Base-by-base conservation (phyloP, 2,329 filamentous ascomycete species). In the Apiospora koreana region DNA sequence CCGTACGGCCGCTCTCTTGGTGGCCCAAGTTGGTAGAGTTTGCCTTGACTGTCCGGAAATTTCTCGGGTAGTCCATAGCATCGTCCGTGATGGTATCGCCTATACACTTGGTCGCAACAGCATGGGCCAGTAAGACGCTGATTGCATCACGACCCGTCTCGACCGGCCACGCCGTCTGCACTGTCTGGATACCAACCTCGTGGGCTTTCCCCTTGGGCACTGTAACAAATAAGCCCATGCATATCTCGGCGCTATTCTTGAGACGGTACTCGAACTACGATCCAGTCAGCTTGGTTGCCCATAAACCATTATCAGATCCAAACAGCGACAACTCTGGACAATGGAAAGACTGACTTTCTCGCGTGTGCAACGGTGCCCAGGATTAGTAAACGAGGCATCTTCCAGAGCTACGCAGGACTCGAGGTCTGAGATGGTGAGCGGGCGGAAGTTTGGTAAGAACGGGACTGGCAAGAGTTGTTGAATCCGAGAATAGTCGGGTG, bases 161-260 rank as follows among this genome's bases (percentile, higher is more conserved):
- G 74, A 93, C 86, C 46, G 86, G 84, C 74, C 84, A 82, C 74
- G 89, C 87, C 67, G 82, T 82, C 74, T 83, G 79, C 74, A 87
- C 79, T 71, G 90, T 92, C 72, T 87, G 82, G 68, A 87, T 81
- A 74, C 83, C 77, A 77, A 86, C 82, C 76, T 86, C 79, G 76
- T 85, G 78, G 23, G 80, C 79, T 54, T 86, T 84, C 58, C 79
- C 79, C 14, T 86, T 82, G 28, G 83, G 79, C 18, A 88, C 85
- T 18, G 89, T 92, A 73, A 92, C 93, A 83, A 95, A 97, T 69
- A 97, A 82, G 38, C 94, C 95, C 68, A 95, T 85, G 79, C 89
- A 92, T 69, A 97, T 87, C 77, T 95, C 92, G 48, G 92, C 91
- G 79, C 92, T 95, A 77, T 85, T 87, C 35, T 86, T 88, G 35